These are phyloP conservation scores for Delonix regia DNA, from an alignment of 306 rosid genomes.

Conservation along the genomic window DNA sequence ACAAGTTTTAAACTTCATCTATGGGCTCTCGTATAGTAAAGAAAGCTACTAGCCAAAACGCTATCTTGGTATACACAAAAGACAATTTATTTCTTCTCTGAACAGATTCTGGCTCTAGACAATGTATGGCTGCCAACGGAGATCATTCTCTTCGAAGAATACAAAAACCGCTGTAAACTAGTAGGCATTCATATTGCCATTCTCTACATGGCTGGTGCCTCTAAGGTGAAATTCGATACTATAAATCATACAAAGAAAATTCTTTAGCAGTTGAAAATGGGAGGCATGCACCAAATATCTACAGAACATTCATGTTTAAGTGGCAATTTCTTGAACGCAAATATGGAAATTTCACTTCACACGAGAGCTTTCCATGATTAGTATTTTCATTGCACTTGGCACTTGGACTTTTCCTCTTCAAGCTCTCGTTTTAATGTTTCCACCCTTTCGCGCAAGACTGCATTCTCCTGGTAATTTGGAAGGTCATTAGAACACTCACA, in stretches of 20 bases:
- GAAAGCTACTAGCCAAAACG: background rate
- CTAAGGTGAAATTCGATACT: constrained; percentile 22
- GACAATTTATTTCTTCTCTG: constrained; percentile 2
- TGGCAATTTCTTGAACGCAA: constrained; percentile 18
- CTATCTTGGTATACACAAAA: background rate
- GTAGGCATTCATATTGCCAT: constrained; percentile 14
- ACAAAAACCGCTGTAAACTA: background rate
- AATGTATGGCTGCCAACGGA: background rate
- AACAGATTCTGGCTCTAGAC: constrained; percentile 1
- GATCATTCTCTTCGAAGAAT: background rate
- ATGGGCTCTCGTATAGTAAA: no score
- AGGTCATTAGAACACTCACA: constrained; percentile 32
- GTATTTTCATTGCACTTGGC: background rate
- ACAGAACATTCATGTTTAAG: background rate
- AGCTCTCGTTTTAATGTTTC: constrained; percentile 28
- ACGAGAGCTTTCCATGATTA: constrained; percentile 22
- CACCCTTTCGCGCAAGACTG: constrained; percentile 18
- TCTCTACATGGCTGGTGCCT: constrained; percentile 14
- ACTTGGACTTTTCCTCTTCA: constrained; percentile 18
- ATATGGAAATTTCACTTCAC: background rate
- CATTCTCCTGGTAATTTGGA: constrained; percentile 18
- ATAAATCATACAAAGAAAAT: constrained; percentile 19
- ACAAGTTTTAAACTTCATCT: background rate
- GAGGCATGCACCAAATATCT: constrained; percentile 21
- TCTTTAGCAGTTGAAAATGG: constrained; percentile 24